Evolutionary conservation across 495 filamentous ascomycete genomes (phyloP), one percentile per base, ranked within the genome.

Genomic region (Talaromyces liani): DNA sequence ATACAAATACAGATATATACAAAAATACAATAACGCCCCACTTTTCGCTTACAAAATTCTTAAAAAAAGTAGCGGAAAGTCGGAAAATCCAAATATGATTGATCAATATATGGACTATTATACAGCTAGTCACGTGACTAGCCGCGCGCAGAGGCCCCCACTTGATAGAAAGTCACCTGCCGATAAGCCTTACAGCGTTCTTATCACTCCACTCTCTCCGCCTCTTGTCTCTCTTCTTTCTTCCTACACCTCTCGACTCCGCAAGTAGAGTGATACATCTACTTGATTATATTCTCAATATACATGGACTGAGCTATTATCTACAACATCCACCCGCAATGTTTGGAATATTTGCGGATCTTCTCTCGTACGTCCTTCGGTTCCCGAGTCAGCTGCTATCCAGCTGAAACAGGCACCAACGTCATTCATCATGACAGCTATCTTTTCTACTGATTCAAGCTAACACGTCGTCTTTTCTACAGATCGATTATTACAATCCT

Each of bases 401-500:
- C 45, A 22, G 45, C 45, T 49, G 45, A 49, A 62, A 58, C 20
- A 59, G 57, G 34, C 41, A 29, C 34, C 24, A 34, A n/a, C 12
- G 10, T 41, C 58, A 18, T 60, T 20, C 34, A 51, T 29, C 54
- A 2, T 14, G 45, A 18, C n/a, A 41, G n/a, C 36, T 33, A 41
- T 18, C 29, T 33, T 22, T 56, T 4, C 24, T 55, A 45, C 53
- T 2, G 2, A 31, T 18, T 41, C 54, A 29, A 39, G 14, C 61
- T 20, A 25, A 56, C 27, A 20, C 3, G 16, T 8, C 27, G 10
- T 63, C 33, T 65, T 58, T 33, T 24, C 65, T 76, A 79, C 77
- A 91, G 88, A 70, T 96, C 93, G 63, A 76, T 94, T 70, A 86
- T 91, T 62, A 94, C 92, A 63, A 92, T 97, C 72, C 84, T 97